These are phyloP conservation scores for Sugiyamaella marilandica DNA, from an alignment of 805 yeast species.

Conservation along the genomic window DNA sequence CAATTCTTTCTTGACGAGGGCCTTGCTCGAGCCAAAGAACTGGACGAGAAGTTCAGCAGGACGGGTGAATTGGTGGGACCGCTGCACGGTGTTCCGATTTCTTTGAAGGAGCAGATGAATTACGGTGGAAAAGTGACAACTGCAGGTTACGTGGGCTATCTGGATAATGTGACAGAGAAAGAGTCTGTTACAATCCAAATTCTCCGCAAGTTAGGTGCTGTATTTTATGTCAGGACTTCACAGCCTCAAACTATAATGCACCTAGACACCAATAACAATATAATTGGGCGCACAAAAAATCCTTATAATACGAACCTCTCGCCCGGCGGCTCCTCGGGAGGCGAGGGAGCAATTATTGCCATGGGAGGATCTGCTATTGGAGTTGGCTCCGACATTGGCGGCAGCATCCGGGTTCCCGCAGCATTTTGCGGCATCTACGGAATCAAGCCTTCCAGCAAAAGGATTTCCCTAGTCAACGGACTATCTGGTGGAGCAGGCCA, in stretches of 20 bases:
- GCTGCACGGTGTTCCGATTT: slow-evolving; percentile 62
- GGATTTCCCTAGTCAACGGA: slow-evolving; percentile 37
- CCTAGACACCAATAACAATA: slow-evolving; percentile 36
- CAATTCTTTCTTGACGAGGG: slow-evolving; percentile 51
- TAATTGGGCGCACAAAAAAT: slow-evolving; percentile 41
- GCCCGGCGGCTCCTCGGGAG: slow-evolving; percentile 54
- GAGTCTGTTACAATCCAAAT: slow-evolving; percentile 26
- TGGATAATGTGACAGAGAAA: slow-evolving; percentile 23
- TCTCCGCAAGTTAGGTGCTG: slow-evolving; percentile 43
- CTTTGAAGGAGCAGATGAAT: slow-evolving; percentile 53
- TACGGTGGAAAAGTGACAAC: slow-evolving; percentile 63
- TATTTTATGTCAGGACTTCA: slow-evolving; percentile 50
- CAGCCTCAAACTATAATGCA: slow-evolving; percentile 48
- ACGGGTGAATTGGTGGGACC: slow-evolving; percentile 53
- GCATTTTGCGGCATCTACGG: slow-evolving; percentile 46
- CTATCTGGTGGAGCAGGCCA: slow-evolving; percentile 36
- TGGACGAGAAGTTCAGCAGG: slow-evolving; percentile 46
- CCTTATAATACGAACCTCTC: slow-evolving; percentile 41
- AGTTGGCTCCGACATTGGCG: slow-evolving; percentile 51
- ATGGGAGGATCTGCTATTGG: slow-evolving; percentile 48
- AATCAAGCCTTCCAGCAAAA: slow-evolving; percentile 39
- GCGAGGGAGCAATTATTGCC: slow-evolving; percentile 47
- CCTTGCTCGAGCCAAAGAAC: slow-evolving; percentile 46
- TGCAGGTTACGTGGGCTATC: slow-evolving; percentile 47
- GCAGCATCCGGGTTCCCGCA: slow-evolving; percentile 47